Base-by-base conservation (phyloP, 2,329 filamentous ascomycete species). In the Talaromyces sp. region DNA sequence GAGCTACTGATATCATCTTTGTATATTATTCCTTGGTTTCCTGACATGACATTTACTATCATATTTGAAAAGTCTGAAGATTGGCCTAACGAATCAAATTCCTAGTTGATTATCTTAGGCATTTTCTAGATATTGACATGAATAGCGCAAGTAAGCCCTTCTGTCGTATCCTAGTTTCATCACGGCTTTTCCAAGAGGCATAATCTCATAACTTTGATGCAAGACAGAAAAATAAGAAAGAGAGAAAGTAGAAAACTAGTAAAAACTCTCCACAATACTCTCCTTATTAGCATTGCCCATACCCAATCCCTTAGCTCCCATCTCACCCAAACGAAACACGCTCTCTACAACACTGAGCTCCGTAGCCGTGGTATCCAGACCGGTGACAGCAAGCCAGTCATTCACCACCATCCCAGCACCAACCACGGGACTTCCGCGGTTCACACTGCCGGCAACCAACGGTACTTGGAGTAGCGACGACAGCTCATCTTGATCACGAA, bases 221-320 rank as follows among this genome's bases (percentile, higher is more conserved):
- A 52, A 52, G 43, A 19, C 43, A 46, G 5, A 21, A 21, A 46
- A 10, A 19, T 3, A 24, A 43, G 5, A 19, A 24, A 46, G 9
- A 8, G 6, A 21, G 10, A 43, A n/a, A n/a, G n/a, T n/a, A n/a
- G n/a, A 3, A 46, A 14, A 24, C 4, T 83, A 99, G 81, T 99
- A 99, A 81, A 97, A 99, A 70, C 91, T 96, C 82, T 99, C 94
- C 64, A 99, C 94, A 86, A 99, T 96, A 66, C 92, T 94, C 76
- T 97, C 93, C 85, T 97, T 97, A 81, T 97, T 88, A 68, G 68
- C 66, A 62, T 66, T 69, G 24, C 67, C 69, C 56, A 65, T 62
- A 0, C 80, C 86, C 56, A 91, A 88, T 7, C 85, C 91, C 66
- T 87, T 83, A 58, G 70, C 69, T 3, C 79, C 80, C 69, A 91